Evolutionary conservation across 495 filamentous ascomycete genomes (phyloP), one percentile per base, ranked within the genome.

Genomic region (Penicillium waksmanii): DNA sequence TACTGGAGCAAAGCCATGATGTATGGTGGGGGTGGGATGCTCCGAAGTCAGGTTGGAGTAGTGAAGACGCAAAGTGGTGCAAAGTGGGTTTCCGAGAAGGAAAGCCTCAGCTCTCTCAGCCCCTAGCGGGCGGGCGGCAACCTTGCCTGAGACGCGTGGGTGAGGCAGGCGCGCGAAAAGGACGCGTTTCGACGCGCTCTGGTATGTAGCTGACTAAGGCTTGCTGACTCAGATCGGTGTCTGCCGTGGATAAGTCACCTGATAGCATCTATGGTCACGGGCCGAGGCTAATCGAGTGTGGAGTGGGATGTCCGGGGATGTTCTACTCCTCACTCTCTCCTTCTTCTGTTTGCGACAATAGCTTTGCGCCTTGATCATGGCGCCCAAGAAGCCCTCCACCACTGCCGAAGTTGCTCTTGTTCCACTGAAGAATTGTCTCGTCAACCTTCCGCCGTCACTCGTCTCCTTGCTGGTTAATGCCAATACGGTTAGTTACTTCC

Each of bases 351-450:
- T 51, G 40, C 46, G 55, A 56, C 47, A 8, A 55, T 15, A 47
- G 23, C 12, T 40, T 44, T 58, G 58, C 66, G 68, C 52, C 65
- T 54, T 67, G 54, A 73, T 21, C 56, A 88, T 88, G 85, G 85
- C 85, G 64, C 83, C 85, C 66, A 88, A 81, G 74, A 91, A 87
- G 76, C 81, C 83, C 62, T 85, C 87, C 34, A 85, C 85, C 0
- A 81, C 86, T 49, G 92, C 89, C 40, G 90, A 95, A 74, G 80
- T 96, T 57, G 87, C 86, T 43, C 82, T 97, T 21, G 82, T 89
- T 21, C 89, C 92, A 54, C 82, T 97, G 10, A 96, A 96, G 76
- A 97, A 88, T 68, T 98, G 95, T 74, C 83, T 98, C 18, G 90
- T 96, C 62, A 98, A 98, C 72, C 82, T 98, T 17, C 95, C 95